Evolutionary conservation across 2,329 filamentous ascomycete genomes (phyloP).

Genomic region (Aspergillus sergii): DNA sequence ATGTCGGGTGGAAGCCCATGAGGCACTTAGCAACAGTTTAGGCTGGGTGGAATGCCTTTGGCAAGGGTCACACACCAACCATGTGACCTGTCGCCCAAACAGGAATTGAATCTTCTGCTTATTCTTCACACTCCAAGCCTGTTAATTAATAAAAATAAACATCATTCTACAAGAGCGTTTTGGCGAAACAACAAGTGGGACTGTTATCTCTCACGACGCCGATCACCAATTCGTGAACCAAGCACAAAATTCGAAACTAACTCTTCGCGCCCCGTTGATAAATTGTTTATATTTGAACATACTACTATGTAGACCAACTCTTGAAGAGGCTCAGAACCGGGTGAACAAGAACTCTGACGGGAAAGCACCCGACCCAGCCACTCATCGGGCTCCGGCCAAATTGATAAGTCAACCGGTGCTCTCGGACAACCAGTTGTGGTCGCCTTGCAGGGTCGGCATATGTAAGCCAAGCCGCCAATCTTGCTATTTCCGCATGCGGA

Average conservation of each 20-base stretch:
- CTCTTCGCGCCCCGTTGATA: not conserved
- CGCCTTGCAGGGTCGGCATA: not conserved
- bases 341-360: not conserved
- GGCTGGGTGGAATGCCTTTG: too few species aligned
- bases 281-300: not conserved
- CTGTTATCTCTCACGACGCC: too few species aligned
- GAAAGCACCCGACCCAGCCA: not conserved
- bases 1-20: not conserved
- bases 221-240: rapidly evolving
- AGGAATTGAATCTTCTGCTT: not conserved
- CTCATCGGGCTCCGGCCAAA: not conserved
- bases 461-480: not conserved
- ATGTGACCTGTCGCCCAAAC: not conserved
- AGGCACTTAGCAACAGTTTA: too few species aligned
- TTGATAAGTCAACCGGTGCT: not conserved
- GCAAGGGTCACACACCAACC: not conserved
- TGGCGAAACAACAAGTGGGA: too few species aligned
- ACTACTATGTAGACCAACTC: not conserved
- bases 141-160: too few species aligned
- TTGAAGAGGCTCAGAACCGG: too few species aligned
- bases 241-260: not conserved
- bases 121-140: not conserved
- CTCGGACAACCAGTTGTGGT: not conserved
- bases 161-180: too few species aligned
- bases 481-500: not conserved